Conservation (phyloP, 768 basidiomycete species). For the Coprinopsis strossmayeri region DNA sequence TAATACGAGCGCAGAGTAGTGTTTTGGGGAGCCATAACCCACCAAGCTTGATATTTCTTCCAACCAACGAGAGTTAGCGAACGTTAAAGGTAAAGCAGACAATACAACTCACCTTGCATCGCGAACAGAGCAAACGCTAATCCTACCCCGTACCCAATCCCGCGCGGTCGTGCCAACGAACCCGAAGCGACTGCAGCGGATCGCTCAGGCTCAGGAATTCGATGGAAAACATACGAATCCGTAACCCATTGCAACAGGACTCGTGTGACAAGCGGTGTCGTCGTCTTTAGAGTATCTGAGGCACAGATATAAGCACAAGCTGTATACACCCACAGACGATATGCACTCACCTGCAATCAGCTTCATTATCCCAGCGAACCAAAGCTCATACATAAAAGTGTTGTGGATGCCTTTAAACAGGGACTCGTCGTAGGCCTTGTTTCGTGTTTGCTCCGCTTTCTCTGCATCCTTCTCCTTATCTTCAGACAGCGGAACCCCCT, state of each 20-base stretch:
- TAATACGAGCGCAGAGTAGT: not conserved
- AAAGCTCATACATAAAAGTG: slow-evolving; percentile 42
- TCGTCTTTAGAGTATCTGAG: slow-evolving; percentile 42
- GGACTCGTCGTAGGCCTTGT: slow-evolving; percentile 36
- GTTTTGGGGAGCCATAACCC: slow-evolving; percentile 11
- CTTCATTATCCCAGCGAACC: slow-evolving; percentile 40
- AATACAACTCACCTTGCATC: slow-evolving; percentile 47
- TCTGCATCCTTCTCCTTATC: slow-evolving; percentile 8
- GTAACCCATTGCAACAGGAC: slow-evolving; percentile 54
- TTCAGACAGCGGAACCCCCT: slow-evolving; percentile 1
- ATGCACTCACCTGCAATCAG: slow-evolving; percentile 20
- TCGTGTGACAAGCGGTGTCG: slow-evolving; percentile 52
- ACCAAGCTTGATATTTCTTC: slow-evolving; percentile 35
- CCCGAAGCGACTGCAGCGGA: slow-evolving; percentile 20
- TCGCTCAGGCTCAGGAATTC: slow-evolving; percentile 29
- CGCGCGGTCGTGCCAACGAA: slow-evolving; percentile 30
- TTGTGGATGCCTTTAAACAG: slow-evolving; percentile 41
- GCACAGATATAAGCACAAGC: not conserved
- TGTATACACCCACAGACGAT: not conserved
- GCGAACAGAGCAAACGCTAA: slow-evolving; percentile 49
- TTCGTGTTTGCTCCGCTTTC: slow-evolving; percentile 5
- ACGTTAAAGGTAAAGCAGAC: not conserved
- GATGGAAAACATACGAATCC: slow-evolving; percentile 37
- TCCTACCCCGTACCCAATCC: slow-evolving; percentile 58
- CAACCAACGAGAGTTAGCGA: not conserved